Base-by-base conservation (phyloP, 2,329 filamentous ascomycete species). In the Orbilia javanica region DNA sequence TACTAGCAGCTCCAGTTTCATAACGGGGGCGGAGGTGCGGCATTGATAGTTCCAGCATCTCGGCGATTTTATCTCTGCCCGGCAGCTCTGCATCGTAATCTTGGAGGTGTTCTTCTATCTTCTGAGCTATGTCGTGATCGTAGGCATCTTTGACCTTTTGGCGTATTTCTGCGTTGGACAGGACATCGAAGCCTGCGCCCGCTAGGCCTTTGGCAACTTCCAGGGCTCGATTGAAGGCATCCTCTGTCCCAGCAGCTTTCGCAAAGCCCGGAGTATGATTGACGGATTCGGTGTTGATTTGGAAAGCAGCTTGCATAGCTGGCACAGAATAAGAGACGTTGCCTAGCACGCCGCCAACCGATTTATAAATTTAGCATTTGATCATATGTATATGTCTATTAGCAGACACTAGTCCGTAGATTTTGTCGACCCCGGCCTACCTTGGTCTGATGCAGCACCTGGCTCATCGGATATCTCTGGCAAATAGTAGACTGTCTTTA, bases 181-280 rank as follows among this genome's bases (percentile, higher is more conserved):
- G 80, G 0, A 88, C 83, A 72, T 88, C 87, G 1, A 88, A 74
- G 0, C 85, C 87, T 0, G 86, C 85, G 2, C 86, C 86, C 1
- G 87, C 86, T 50, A 88, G 81, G 2, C 84, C 85, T 79, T 88
- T 88, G 0, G 84, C 86, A 0, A 86, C 86, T 63, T 85, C 83
- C 25, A 88, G 80, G 0, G 86, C 84, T 52, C 85, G 84, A 29
- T 85, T 82, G 69, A 88, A 88, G 0, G 86, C 86, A 15, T 84
- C 84, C 25, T 83, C 83, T 0, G 86, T 88, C 3, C 87, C 87
- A 0, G 87, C 85, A 0, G 87, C 86, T 2, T 83, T 82, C 7
- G 87, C 86, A 79, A 88, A 90, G 0, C 86, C 85, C 0, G 86
- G 85, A 6, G 85, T 90, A 75, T 88, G 88, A 18, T 88, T 88